Evolutionary conservation across 306 rosid species (phyloP).

Genomic region (Trifolium fragiferum): DNA sequence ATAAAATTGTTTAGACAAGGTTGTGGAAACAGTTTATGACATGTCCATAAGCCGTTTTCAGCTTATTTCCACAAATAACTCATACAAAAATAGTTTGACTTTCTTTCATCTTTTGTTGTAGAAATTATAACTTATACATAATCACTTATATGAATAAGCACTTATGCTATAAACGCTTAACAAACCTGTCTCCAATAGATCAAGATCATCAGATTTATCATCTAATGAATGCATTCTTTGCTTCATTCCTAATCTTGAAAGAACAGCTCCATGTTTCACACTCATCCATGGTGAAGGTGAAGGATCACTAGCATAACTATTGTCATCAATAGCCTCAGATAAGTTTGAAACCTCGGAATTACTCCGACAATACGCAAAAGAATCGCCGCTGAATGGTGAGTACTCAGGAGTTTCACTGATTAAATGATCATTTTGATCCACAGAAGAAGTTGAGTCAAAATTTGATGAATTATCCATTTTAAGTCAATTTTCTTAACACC

Average conservation of each 20-base stretch:
- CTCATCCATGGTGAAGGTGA: constrained; percentile 63
- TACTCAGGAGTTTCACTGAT: constrained; percentile 56
- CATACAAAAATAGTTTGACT: not conserved
- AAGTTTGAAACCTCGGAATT: constrained; percentile 72
- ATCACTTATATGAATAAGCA: not conserved
- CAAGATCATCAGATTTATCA: constrained; percentile 57
- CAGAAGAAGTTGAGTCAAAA: constrained; percentile 68
- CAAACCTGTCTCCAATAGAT: constrained; percentile 67
- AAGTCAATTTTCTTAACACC: constrained; percentile 53
- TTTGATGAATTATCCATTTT: constrained; percentile 65
- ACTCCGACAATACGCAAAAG: constrained; percentile 62
- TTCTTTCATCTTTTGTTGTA: not conserved
- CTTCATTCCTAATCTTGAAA: constrained; percentile 59
- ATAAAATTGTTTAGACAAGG: not conserved
- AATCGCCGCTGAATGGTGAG: constrained; percentile 69
- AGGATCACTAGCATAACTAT: constrained; percentile 62
- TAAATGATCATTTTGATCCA: constrained; percentile 74
- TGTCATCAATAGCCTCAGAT: constrained; percentile 68
- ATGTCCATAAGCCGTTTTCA: not conserved
- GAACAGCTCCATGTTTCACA: constrained; percentile 54
- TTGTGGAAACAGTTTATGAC: not conserved
- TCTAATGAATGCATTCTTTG: constrained; percentile 42
- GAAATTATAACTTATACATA: not conserved
- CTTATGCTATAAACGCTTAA: not conserved
- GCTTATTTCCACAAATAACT: not conserved